phyloP scores from a whole-genome alignment of 371 early-diverging fungal genomes.

The Aphelidium insulamus region DNA sequence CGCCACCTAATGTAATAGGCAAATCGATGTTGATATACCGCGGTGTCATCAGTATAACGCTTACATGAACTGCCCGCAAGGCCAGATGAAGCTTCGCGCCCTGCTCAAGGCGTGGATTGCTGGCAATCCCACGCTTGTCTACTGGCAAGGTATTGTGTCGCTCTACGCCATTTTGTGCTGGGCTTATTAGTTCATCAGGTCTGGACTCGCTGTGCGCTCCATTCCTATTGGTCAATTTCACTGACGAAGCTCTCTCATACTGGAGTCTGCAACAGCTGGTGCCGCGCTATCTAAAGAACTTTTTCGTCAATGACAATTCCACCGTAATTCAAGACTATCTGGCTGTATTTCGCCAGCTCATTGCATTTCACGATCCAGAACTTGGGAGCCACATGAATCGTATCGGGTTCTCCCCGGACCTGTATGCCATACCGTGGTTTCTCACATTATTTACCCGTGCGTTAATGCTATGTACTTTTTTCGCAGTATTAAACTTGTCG shows the following conservation, averaged over 20 bases:
- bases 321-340: conserved; percentile 37
- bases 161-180: conserved; percentile 1
- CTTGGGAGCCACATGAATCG: conserved; percentile 34
- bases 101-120: conserved; percentile 43
- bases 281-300: conserved; percentile 31
- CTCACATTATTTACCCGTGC: conserved; percentile 58
- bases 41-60: conserved; percentile 68
- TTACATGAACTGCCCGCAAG: conserved; percentile 36
- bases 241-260: conserved; percentile 46
- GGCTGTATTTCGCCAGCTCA: conserved; percentile 30
- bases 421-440: conserved; percentile 67
- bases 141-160: conserved; percentile 50
- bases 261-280: conserved; percentile 37
- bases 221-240: conserved; percentile 43
- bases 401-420: conserved; percentile 40
- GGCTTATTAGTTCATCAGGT: conserved; percentile 12
- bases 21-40: conserved; percentile 51
- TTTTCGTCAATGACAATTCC: conserved; percentile 46
- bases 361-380: conserved; percentile 49
- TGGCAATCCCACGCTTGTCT: conserved; percentile 34
- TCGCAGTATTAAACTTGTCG: background rate
- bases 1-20: background rate
- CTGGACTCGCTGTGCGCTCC: conserved; percentile 58
- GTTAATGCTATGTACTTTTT: conserved; percentile 3
- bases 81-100: conserved; percentile 42